These are phyloP conservation scores for Sechiopsis laciniata DNA, from an alignment of 306 rosid genomes.

Conservation along the genomic window DNA sequence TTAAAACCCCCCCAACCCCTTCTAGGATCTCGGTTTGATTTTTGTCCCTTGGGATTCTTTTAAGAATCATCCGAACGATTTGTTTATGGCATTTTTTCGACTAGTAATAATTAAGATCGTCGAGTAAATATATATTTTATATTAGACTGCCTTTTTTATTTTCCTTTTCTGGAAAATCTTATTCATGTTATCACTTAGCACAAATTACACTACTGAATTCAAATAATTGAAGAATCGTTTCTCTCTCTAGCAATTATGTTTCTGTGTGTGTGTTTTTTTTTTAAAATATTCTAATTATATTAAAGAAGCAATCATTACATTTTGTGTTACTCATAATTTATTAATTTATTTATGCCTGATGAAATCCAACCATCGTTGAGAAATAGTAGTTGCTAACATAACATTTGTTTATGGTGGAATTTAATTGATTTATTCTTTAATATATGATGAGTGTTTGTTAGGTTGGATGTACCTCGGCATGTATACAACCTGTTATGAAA, in stretches of 20 bases:
- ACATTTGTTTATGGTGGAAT: neutral
- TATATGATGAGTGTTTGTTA: neutral
- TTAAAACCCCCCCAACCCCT: no score
- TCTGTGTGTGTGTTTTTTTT: no score
- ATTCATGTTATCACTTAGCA: slow-evolving; percentile 4
- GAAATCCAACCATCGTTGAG: neutral
- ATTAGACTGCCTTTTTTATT: neutral
- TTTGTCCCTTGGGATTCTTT: neutral
- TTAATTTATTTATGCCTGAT: neutral
- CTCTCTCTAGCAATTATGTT: neutral
- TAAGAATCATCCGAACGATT: neutral
- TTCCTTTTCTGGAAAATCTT: slow-evolving; percentile 1
- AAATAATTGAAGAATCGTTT: slow-evolving; percentile 15
- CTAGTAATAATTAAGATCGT: neutral
- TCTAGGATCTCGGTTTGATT: no score
- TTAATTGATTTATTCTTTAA: neutral
- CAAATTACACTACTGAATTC: slow-evolving; percentile 10
- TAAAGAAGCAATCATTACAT: neutral
- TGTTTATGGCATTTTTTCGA: neutral
- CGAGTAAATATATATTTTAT: neutral
- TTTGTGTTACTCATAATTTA: neutral
- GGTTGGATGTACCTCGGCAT: no score
- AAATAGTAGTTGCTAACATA: neutral
- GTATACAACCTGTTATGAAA: no score
- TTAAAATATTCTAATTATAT: neutral